Base-by-base conservation (phyloP, 192 early-diverging fungal genomes). In the Podila horticola region DNA sequence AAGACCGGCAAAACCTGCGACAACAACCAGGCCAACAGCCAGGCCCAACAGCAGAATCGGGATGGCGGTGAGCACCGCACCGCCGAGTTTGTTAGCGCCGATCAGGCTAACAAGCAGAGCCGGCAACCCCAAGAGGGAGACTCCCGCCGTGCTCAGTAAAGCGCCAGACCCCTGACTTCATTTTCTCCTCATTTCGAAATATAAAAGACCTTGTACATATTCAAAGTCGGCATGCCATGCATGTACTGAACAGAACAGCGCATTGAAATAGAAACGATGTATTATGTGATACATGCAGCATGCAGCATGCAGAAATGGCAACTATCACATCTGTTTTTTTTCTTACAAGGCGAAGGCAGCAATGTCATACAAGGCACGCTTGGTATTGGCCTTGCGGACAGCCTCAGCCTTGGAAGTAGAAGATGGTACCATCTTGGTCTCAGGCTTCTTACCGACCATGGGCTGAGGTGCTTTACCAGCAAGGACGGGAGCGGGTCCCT, bases 81-180 rank as follows among this genome's bases (percentile, higher is more conserved):
- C 22, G 62, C 62, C 22, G 62, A 64, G 38, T 41, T 64, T 64
- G 62, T 64, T 41, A 38, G 62, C 62, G 62, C 62, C 10, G 5
- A 64, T 31, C n/a, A 64, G n/a, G 34, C 36, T 20, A 24, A 45
- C 34, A 38, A 64, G 36, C 11, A 45, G 15, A 45, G 41, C 52
- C 41, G 51, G 0, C 48, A 66, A 28, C 34, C 62, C 34, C 38
- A 66, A 24, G 51, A 66, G 48, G 10, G 26, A 22, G 13, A 13
- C 17, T 36, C 38, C 38, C 24, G 62, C 17, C 9, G 22, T 17
- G 24, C 62, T 36, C 38, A 64, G 62, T 64, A 64, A 41, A 26
- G 9, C 8, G 4, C 5, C 22, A 64, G 24, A 45, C 13, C 13
- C 6, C 15, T 12, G 5, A 17, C 11, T 45, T 45, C 36, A 28